Base-by-base conservation (phyloP, 257 asterid genomes). In the Solanum gracilifrons region DNA sequence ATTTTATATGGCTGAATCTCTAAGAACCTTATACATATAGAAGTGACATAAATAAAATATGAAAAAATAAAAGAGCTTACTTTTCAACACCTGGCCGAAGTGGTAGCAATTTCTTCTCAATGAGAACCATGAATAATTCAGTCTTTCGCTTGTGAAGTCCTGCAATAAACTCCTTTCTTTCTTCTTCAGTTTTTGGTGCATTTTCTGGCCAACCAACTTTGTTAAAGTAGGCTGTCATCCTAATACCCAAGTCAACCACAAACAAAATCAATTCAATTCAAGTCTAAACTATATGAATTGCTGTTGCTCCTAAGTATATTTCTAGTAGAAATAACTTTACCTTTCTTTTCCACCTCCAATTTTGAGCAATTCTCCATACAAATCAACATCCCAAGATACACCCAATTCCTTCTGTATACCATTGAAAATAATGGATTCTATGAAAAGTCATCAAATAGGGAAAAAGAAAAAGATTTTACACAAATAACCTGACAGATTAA, bases 331-430 rank as follows among this genome's bases (percentile, higher is more conserved):
- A 76, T 68, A 83, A 31, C 58, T 80, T 33, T 89, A 97, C 98
- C 99, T 95, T 87, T 97, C 99, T 92, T 97, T 97, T 75, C 99
- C 99, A 86, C 99, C 99, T 73, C 98, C 99, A 85, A 97, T 97
- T 91, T 95, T 94, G 86, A 95, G 98, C 95, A 97, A 90, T 87
- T 97, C 98, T 33, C 98, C 99, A 82, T 97, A 97, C 92, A 94
- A 92, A 79, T 97, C 98, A 5, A 97, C 98, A 87, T 94, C 99
- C 99, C 99, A 97, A 2, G 95, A 92, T 77, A 95, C 98, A 87
- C 98, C 98, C 92, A 97, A 90, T 90, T 93, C 96, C 88, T 92
- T 94, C 98, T 96, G 96, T 89, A 76, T 69, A 86, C 55, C 69
- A 66, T 73, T 71, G 87, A 83, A 43, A 36, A 4, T 9, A 64